Conservation (phyloP, 2,329 filamentous ascomycete genomes). For the Pseudonectria buxi region DNA sequence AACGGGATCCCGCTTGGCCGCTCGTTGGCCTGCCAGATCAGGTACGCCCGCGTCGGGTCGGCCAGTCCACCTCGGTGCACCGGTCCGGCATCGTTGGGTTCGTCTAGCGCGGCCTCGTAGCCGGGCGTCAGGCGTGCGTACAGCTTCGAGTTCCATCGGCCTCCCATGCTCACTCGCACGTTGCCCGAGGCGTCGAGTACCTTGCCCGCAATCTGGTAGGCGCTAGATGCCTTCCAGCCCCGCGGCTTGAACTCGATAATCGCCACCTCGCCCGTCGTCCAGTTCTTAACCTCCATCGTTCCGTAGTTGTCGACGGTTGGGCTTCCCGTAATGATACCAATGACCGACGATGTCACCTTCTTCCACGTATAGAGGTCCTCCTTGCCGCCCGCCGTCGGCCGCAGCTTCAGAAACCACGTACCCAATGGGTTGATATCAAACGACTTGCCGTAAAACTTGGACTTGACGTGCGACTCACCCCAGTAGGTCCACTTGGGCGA, state of each 20-base stretch:
- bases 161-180: conserved; percentile 82
- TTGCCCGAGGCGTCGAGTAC: conserved; percentile 73
- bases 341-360: conserved; percentile 95
- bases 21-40: conserved; percentile 86
- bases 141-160: conserved; percentile 95
- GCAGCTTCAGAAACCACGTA: conserved; percentile 89
- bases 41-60: conserved; percentile 70
- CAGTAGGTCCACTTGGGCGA: conserved; percentile 94
- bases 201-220: conserved; percentile 82
- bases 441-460: conserved; percentile 95
- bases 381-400: conserved; percentile 66
- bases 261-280: conserved; percentile 89
- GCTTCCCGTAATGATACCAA: conserved; percentile 95
- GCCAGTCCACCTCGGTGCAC: conserved; percentile 45
- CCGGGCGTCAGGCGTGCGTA: conserved; percentile 91
- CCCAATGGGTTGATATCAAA: conserved; percentile 96
- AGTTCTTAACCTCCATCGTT: conserved; percentile 94
- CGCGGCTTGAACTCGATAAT: conserved; percentile 87
- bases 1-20: conserved; percentile 84
- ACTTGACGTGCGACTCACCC: conserved; percentile 90
- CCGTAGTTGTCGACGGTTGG: conserved; percentile 98
- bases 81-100: conserved; percentile 36
- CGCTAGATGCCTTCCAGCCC: conserved; percentile 90
- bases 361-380: conserved; percentile 97
- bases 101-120: conserved; percentile 68